phyloP scores from a whole-genome alignment of 257 asterid genomes.

The Solanum okadae region DNA sequence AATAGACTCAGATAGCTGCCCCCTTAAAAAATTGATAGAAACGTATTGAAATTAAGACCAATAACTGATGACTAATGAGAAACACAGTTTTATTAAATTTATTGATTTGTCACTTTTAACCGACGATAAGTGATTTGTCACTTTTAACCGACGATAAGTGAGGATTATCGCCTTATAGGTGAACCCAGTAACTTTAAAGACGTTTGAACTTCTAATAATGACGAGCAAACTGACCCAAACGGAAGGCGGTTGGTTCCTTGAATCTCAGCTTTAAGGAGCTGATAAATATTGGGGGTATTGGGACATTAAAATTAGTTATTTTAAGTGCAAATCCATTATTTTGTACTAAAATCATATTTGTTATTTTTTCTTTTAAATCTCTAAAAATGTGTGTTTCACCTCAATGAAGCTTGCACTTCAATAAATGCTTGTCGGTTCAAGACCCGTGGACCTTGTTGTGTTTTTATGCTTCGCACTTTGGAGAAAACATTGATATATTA shows the following conservation, averaged over 20 bases:
- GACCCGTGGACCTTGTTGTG: background rate
- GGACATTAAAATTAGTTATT: background rate
- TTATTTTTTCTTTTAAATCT: background rate
- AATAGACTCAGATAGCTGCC: background rate
- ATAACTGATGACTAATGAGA: background rate
- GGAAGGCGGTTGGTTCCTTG: background rate
- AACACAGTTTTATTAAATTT: background rate
- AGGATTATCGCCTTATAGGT: background rate
- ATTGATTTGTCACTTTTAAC: too few species aligned
- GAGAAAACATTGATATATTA: background rate
- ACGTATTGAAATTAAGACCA: background rate
- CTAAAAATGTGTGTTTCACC: background rate
- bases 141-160: background rate
- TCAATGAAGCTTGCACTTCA: background rate
- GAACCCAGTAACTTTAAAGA: background rate
- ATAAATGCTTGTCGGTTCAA: background rate
- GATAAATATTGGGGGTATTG: background rate
- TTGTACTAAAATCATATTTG: background rate
- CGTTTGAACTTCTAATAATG: background rate
- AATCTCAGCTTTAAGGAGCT: background rate
- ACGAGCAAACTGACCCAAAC: background rate
- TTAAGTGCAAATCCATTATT: background rate
- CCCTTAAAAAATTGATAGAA: background rate
- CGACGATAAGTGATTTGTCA: background rate
- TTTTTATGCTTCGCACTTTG: background rate